Percentiles rank a stretch among this genome's conserved stretches.
Evolutionary conservation across 257 asterid species (phyloP).

Genomic region (Gentiana straminea): DNA sequence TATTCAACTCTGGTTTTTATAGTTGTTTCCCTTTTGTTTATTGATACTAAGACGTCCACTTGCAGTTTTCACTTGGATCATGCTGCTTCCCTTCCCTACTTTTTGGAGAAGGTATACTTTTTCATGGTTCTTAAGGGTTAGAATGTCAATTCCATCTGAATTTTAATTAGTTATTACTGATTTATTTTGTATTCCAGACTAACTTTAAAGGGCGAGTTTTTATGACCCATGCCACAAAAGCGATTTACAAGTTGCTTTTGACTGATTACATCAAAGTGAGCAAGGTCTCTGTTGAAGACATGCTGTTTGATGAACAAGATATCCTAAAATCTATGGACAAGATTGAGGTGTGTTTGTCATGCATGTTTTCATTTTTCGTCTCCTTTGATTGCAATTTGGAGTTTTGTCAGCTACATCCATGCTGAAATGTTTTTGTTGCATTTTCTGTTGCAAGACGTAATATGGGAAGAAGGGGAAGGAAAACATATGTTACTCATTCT

Average conservation of each 20-base stretch:
- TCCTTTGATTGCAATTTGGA: background rate
- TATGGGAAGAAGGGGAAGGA: too few relatives aligned
- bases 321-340: conserved; percentile 77
- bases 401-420: background rate
- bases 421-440: background rate
- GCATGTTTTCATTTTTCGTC: background rate
- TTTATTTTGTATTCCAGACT: conserved; percentile 40
- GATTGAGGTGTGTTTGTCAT: conserved; percentile 62
- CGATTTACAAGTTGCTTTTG: conserved; percentile 84
- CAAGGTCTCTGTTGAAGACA: conserved; percentile 96
- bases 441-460: too few relatives aligned
- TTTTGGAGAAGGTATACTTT: conserved; percentile 73
- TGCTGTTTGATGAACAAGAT: conserved; percentile 83
- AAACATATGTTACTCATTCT: too few relatives aligned
- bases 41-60: conserved; percentile 9
- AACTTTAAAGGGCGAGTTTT: conserved; percentile 85
- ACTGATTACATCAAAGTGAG: conserved; percentile 93
- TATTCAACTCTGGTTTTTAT: too few relatives aligned
- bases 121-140: conserved; percentile 11
- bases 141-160: background rate
- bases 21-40: background rate
- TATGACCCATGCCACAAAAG: conserved; percentile 98
- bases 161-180: conserved; percentile 4
- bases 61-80: conserved; percentile 99
- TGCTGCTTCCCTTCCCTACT: conserved; percentile 99